Evolutionary conservation across 73 alveolate genomes (phyloP).

Genomic region (Paramecium caudatum): DNA sequence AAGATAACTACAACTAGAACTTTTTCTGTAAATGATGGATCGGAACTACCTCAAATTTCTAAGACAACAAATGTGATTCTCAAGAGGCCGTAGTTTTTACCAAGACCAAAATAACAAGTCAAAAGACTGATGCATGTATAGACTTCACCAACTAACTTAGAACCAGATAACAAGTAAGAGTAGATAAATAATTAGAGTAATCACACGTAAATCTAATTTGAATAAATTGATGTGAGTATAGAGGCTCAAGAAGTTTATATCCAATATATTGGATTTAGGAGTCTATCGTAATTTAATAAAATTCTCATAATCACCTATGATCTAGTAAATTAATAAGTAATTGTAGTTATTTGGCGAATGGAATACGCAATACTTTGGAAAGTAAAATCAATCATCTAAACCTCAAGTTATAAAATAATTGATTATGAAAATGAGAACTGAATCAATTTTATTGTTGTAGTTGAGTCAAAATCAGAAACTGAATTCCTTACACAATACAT

Average conservation of each 20-base stretch:
- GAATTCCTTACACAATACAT: not conserved
- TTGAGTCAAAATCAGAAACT: conserved; percentile 28
- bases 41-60: conserved; percentile 7
- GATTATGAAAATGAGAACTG: conserved; percentile 30
- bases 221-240: not conserved
- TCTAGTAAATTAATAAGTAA: not conserved
- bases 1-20: conserved; percentile 8
- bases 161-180: not conserved
- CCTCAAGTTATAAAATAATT: not conserved
- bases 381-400: not conserved
- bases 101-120: conserved; percentile 23
- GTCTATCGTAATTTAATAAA: not conserved
- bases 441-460: not conserved
- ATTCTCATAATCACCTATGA: not conserved
- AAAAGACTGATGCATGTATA: not conserved
- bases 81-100: conserved; percentile 5
- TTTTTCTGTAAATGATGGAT: not conserved
- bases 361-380: not conserved
- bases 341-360: conserved; percentile 41
- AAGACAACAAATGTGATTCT: not conserved
- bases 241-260: not conserved
- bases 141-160: conserved; percentile 1
- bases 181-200: conserved; percentile 30
- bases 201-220: not conserved
- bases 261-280: conserved; percentile 4